Base-by-base conservation (phyloP, 441 rosid species). In the Flueggea neowawraea region DNA sequence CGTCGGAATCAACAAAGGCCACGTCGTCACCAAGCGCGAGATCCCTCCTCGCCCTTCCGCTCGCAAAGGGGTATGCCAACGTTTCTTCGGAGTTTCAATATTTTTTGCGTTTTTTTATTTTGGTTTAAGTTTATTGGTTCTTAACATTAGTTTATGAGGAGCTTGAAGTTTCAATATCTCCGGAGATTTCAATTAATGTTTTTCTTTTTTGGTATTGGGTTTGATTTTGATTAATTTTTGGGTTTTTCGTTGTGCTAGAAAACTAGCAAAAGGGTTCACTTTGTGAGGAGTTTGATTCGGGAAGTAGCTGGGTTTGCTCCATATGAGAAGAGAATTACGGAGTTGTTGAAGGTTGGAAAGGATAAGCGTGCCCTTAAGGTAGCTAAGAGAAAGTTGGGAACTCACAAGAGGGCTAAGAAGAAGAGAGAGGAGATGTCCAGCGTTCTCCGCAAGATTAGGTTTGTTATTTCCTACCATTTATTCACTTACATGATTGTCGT, bases 251-350 rank as follows among this genome's bases (percentile, higher is more conserved):
- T 12, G 16, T 60, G 3, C 28, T 31, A 79, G 84, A 75, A 75
- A 82, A 75, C 81, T 31, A 77, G 87, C 75, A 80, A 80, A 73
- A 75, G 87, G 62, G 82, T 82, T 12, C 82, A 64, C 50, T 75
- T 82, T 52, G 82, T 80, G 47, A 80, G 81, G 71, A 70, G 47
- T 43, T 33, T 82, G 55, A 75, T 82, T 17, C 64, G 84, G 73
- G 87, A 82, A 64, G 87, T 82, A 65, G 82, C 82, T 31, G 87
- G 87, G 15, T 80, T 80, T 54, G 84, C 82, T 33, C 84, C 87
- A 0, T 82, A 79, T 16, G 87, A 82, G 72, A 79, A 76, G 65
- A 79, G 87, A 53, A 77, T 82, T 31, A 79, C 84, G 10, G 87
- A 82, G 65, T 80, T 82, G 52, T 64, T 82, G 31, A 82, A 82